Evolutionary conservation across 768 basidiomycete species (phyloP), one percentile per base, ranked within the genome.

Genomic region (Dacryopinax spathularia): DNA sequence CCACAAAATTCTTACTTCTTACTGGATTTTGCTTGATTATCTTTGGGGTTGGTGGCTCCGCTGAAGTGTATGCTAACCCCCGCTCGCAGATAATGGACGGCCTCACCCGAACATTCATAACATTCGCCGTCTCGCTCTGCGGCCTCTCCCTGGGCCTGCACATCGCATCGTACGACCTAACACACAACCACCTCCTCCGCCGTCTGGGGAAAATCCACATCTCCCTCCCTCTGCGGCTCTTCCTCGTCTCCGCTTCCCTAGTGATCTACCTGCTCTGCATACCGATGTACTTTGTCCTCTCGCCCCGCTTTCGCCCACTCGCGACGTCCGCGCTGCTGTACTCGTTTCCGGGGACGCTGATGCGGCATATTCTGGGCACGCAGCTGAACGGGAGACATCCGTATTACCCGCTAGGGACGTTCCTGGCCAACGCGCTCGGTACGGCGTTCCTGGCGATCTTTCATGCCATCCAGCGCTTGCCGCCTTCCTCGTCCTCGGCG

Each of bases 251-350:
- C 13, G 68, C 87, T 63, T 80, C 87, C 12, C 71, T 88, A 61
- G 71, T 89, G 63, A 77, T 81, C 56, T 94, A 94, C 72, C 84
- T 81, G 62, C 86, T 87, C 20, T 83, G 85, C 27, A 82, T 89
- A 65, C 83, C 89, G 39, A 76, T 87, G 5, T 95, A 92, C 77
- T 88, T 89, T 72, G 77, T 84, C 61, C 80, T 91, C 63, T 81
- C 90, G 10, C 71, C 76, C 22, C 71, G 72, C 56, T 91, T 81
- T 77, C 87, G 94, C 25, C 84, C 85, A 63, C 79, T 86, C 71
- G 90, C 85, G 27, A 90, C 89, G 29, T 87, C 95, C 62, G 87
- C 95, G 15, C 80, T 98, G 33, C 75, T 97, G 16, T 91, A 97
- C 73, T 84, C 87, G 16, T 95, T 87, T 68, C 91, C 93, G 16